Percentiles rank a stretch among this genome's conserved stretches.
These are phyloP conservation scores for Lactarius deliciosus DNA, from an alignment of 768 basidiomycete genomes.

Conservation along the genomic window DNA sequence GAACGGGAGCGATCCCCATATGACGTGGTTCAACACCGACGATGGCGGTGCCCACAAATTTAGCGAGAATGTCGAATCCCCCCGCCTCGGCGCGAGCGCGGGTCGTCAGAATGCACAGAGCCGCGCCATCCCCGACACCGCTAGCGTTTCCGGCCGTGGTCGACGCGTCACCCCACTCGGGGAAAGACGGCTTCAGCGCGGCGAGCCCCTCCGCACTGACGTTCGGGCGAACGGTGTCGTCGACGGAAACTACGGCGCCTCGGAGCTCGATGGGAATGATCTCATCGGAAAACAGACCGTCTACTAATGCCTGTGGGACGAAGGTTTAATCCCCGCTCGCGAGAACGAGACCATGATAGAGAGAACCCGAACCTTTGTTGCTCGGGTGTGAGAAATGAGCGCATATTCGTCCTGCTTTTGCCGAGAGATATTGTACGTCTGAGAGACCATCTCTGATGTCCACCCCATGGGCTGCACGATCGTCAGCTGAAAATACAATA, in stretches of 20 bases:
- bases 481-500: slow-evolving; percentile 13
- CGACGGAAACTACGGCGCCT: slow-evolving; percentile 63
- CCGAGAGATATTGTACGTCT: slow-evolving; percentile 72
- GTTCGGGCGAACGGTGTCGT: slow-evolving; percentile 87
- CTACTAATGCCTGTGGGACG: slow-evolving; percentile 52
- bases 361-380: slow-evolving; percentile 50
- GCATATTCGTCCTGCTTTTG: slow-evolving; percentile 89
- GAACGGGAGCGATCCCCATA: slow-evolving; percentile 77
- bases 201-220: slow-evolving; percentile 76
- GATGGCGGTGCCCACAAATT: slow-evolving; percentile 75
- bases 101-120: slow-evolving; percentile 78
- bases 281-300: slow-evolving; percentile 80
- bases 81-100: slow-evolving; percentile 72
- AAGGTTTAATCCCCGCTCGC: background rate
- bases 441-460: slow-evolving; percentile 91
- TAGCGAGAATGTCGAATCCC: slow-evolving; percentile 77
- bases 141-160: slow-evolving; percentile 88
- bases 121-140: slow-evolving; percentile 91
- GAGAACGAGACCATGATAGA: slow-evolving; percentile 8
- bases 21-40: slow-evolving; percentile 78
- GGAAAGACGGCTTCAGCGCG: slow-evolving; percentile 84
- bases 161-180: slow-evolving; percentile 65
- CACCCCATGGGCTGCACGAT: slow-evolving; percentile 82
- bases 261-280: slow-evolving; percentile 83
- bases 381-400: slow-evolving; percentile 81